Base-by-base conservation (phyloP, 2,329 filamentous ascomycete species). In the Gaeumannomyces sp. region DNA sequence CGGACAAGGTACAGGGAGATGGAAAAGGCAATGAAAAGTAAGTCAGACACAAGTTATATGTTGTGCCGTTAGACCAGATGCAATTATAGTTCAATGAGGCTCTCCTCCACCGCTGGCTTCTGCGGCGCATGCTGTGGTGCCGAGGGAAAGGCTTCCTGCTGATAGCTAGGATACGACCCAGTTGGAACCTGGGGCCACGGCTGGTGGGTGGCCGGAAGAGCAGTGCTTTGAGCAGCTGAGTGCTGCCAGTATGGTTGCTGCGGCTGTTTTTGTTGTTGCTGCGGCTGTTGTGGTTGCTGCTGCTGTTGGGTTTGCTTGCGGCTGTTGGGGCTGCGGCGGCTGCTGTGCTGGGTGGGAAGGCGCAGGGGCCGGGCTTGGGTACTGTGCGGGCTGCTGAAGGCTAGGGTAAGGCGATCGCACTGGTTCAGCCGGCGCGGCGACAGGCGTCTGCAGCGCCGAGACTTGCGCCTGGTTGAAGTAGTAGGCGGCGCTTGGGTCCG, bases 71-170 rank as follows among this genome's bases (percentile, higher is more conserved):
- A 1, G 19, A 45, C 38, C 16, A 45, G 38, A 45, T 45, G 38
- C 5, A 22, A 45, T 59, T 22, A 71, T 61, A 94, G 80, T 75
- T 95, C 91, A 76, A 95, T 95, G 71, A 95, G 77, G 66, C 87
- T 89, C 76, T 94, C 91, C 76, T 94, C 91, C 60, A 89, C 82
- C 1, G 79, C 82, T 19, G 83, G 84, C 71, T 81, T 80, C 73
- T 75, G 81, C 63, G 84, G 86, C 33, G 85, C 81, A 73, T 89
- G 85, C 66, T 88, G 84, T 22, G 87, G 87, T 33, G 85, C 86
- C 2, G 84, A 80, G 1, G 90, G 89, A 71, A 92, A 91, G 3
- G 83, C 78, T 29, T 88, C 84, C 71, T 86, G 85, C 3, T 76
- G 77, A 70, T 86, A 88, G 8, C 80, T 78, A 14, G 74, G 67